Base-by-base conservation (phyloP, 1,139 yeast genomes). In the Yamadazyma mexicana region DNA sequence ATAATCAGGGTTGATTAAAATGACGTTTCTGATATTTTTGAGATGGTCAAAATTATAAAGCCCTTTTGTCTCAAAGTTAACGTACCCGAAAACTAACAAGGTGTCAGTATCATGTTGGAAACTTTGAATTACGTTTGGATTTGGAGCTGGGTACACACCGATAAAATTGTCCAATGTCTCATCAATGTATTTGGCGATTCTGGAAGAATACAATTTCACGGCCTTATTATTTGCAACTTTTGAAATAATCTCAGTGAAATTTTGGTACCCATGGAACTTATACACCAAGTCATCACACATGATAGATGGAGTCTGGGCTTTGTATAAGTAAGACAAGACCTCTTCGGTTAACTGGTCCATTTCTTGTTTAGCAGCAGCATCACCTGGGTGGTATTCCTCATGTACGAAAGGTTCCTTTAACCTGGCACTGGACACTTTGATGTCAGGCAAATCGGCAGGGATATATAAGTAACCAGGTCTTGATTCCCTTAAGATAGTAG, bases 401-500 rank as follows among this genome's bases (percentile, higher is more conserved):
- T 54, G 37, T 42, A 58, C 39, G 52, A 64, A 50, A 29, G 66
- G 52, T 27, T 46, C 35, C 12, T 35, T 40, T 38, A 64, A 59
- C 40, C 67, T 58, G 5, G 61, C 48, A 5, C 65, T 54, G 17
- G 76, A 66, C 12, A 86, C 79, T 32, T 63, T 49, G 32, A 66
- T 52, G 50, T 77, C 77, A 8, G 82, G 79, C 52, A 85, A 61
- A 55, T 87, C 91, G 31, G 76, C 68, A 2, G 96, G 96, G 33
- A 88, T 59, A 55, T 78, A 86, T 42, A 88, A 62, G 55, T 84
- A 87, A 6, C 95, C 96, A 1, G 96, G 96, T 55, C 83, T 77
- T 22, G 83, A 79, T 41, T 74, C 70, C 33, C 62, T 66, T 48
- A 77, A 65, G 24, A 87, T 79, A 24, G 74, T 68, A 33, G 57